Percentiles rank a stretch among this genome's conserved stretches.
Conservation (phyloP, 2,329 filamentous ascomycete species). For the Akanthomyces lecanii region DNA sequence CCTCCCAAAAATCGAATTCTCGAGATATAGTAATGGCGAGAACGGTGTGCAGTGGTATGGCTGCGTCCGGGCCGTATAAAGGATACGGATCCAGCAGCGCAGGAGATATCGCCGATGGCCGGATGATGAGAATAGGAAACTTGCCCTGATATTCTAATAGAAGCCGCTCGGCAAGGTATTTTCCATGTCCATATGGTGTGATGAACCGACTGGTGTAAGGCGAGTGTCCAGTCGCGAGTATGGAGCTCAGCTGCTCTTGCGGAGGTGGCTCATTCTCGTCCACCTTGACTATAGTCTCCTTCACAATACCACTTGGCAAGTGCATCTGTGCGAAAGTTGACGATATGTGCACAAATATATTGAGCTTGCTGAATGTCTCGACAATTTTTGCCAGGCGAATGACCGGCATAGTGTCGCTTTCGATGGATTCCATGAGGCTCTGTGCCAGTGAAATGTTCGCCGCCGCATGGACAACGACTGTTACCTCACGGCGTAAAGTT, state of each 20-base stretch:
- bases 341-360: conserved; percentile 5
- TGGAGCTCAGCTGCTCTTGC: not conserved
- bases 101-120: not conserved
- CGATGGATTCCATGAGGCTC: conserved; percentile 5
- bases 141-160: conserved; percentile 1
- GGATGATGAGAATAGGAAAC: not conserved
- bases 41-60: conserved; percentile 8
- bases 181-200: conserved; percentile 8
- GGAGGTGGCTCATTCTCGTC: conserved; percentile 2
- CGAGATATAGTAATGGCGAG: conserved; percentile 3
- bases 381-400: not conserved
- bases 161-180: conserved; percentile 6
- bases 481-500: not conserved
- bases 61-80: not conserved
- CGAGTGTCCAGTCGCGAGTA: not conserved
- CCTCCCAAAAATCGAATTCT: conserved; percentile 1
- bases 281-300: not conserved
- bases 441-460: conserved; percentile 5
- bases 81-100: not conserved
- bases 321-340: conserved; percentile 13
- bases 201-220: conserved; percentile 4
- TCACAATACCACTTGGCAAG: not conserved
- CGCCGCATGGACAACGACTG: conserved; percentile 6
- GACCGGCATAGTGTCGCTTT: conserved; percentile 2
- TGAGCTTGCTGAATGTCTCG: not conserved